Evolutionary conservation across 2,329 filamentous ascomycete genomes (phyloP).

Genomic region (Pseudogymnoascus sp.): DNA sequence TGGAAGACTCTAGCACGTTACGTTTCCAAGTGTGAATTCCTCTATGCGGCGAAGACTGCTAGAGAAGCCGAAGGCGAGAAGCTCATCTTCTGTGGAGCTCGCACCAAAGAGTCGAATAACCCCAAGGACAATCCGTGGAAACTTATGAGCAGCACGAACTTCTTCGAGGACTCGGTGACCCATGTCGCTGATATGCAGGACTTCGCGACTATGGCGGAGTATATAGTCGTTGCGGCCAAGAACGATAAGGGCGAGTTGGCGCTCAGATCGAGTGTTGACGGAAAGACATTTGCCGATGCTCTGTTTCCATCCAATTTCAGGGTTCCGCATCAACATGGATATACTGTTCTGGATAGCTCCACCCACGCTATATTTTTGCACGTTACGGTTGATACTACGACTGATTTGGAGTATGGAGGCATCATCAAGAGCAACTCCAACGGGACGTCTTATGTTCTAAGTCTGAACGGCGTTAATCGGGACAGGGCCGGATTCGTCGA

Average conservation of each 20-base stretch:
- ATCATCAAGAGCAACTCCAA: conserved; percentile 99
- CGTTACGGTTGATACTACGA: conserved; percentile 66
- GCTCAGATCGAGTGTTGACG: conserved; percentile 79
- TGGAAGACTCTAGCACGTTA: conserved; percentile 73
- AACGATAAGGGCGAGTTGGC: conserved; percentile 59
- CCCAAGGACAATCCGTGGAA: conserved; percentile 58
- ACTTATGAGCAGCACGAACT: conserved; percentile 72
- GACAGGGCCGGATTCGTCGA: conserved; percentile 75
- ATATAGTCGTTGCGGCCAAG: conserved; percentile 78
- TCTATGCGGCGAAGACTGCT: conserved; percentile 53
- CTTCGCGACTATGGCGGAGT: conserved; percentile 94
- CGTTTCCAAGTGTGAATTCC: conserved; percentile 81
- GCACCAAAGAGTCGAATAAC: conserved; percentile 57
- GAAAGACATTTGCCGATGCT: conserved; percentile 71
- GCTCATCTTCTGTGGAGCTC: conserved; percentile 55
- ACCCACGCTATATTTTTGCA: conserved; percentile 93
- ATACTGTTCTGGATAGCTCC: conserved; percentile 90
- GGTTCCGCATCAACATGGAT: conserved; percentile 70
- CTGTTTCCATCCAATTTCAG: conserved; percentile 82
- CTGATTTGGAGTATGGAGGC: conserved; percentile 67
- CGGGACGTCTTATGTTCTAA: conserved; percentile 88
- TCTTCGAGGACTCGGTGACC: conserved; percentile 53
- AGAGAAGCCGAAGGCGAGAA: conserved; percentile 39
- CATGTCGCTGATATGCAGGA: conserved; percentile 67
- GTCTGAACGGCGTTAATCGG: conserved; percentile 74